Percentiles rank a stretch among this genome's conserved stretches.
Conservation (phyloP, 2,329 filamentous ascomycete species). For the Ceratocystis diversiconidia region DNA sequence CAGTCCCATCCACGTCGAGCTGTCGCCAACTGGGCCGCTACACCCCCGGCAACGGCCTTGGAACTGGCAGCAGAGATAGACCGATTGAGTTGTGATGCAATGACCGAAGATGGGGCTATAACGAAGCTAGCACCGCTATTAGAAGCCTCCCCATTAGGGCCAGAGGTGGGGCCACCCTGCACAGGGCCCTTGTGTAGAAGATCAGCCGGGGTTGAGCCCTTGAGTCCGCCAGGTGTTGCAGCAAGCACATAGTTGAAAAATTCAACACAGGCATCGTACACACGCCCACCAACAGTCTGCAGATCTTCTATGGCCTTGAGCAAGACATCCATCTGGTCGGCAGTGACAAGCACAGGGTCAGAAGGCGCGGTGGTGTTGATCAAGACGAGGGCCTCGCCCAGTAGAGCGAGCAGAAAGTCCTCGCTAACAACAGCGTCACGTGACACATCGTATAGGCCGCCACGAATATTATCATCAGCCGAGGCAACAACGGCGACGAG, state of each 20-base stretch:
- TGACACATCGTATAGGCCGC: conserved; percentile 70
- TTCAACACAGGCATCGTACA: conserved; percentile 61
- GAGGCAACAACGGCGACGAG: conserved; percentile 74
- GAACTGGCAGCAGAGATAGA: conserved; percentile 41
- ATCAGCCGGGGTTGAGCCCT: conserved; percentile 49
- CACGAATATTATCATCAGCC: conserved; percentile 79
- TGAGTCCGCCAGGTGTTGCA: conserved; percentile 46
- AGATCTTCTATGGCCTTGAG: conserved; percentile 69
- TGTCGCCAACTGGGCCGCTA: neutral
- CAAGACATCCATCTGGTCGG: conserved; percentile 59
- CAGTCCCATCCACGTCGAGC: conserved; percentile 58
- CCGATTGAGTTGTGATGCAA: conserved; percentile 47
- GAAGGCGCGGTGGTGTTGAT: conserved; percentile 32
- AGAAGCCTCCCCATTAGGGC: conserved; percentile 36
- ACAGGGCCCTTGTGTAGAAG: conserved; percentile 34
- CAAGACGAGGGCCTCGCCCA: conserved; percentile 73
- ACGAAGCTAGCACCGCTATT: conserved; percentile 43
- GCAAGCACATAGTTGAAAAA: conserved; percentile 63
- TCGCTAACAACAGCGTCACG: conserved; percentile 75
- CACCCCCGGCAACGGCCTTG: conserved; percentile 25
- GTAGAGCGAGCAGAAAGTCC: conserved; percentile 68
- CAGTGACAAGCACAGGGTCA: conserved; percentile 39
- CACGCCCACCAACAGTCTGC: conserved; percentile 56
- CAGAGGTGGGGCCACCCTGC: conserved; percentile 38
- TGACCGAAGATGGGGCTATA: conserved; percentile 55